Evolutionary conservation across 2,329 filamentous ascomycete genomes (phyloP), one percentile per base, ranked within the genome.

Genomic region (Sclerotinia minor): DNA sequence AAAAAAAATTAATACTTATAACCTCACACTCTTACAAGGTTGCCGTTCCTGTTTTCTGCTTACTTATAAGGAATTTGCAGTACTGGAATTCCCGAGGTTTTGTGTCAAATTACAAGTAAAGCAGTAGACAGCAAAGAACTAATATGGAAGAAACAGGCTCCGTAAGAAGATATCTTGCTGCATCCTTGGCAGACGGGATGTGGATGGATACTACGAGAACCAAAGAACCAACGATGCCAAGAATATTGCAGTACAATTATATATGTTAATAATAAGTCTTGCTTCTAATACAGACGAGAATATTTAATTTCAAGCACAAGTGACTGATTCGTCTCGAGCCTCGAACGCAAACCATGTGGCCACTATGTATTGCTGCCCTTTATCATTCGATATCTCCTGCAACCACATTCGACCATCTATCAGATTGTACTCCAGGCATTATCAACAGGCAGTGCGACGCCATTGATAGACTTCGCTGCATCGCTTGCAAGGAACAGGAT

Each of bases 401-500:
- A 1, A 24, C 21, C 29, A 2, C 29, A 44, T 29, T 21, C 9
- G 5, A n/a, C 21, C n/a, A 21, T 29, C 38, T 21, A 44, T 71
- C 58, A 79, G 26, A 79, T 73, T 24, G 75, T 75, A 13, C 76
- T 75, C 78, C 79, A 79, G 0, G 76, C 78, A 57, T 76, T 76
- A 64, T 79, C 78, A 4, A 80, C 75, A 0, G 78, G 79, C 67
- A 80, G 54, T 5, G 75, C 73, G 13, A 77, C 73, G 7, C 78
- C 79, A 50, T 78, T 80, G 68, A 80, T 76, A 3, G 75, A 75
- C 50, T 71, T 72, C 5, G 79, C 75, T 64, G 68, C 70, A 64
- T 80, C 76, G 57, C 77, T 76, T 17, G 76, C 73, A 11, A 80
- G 71, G 54, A 78, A 80, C 3, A 78, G n/a, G 44, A 80, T 77